phyloP scores from a whole-genome alignment of 2,329 filamentous ascomycete species.

The Lachnellula hyalina region DNA sequence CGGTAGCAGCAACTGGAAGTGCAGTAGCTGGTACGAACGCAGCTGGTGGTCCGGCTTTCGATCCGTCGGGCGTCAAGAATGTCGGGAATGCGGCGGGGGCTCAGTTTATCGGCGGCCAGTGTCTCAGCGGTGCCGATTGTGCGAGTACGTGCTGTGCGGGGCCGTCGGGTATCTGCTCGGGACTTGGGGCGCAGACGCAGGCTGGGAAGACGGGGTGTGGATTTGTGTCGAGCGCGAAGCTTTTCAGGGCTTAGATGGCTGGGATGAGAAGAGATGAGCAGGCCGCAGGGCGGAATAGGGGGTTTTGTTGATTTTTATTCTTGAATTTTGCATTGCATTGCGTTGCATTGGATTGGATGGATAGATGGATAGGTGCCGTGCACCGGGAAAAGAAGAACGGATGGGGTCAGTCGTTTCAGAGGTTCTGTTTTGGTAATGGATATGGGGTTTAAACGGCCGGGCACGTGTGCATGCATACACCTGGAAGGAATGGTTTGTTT shows the following conservation, averaged over 20 bases:
- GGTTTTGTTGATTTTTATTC: no score
- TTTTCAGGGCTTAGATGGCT: background rate
- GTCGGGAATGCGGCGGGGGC: constrained; percentile 17
- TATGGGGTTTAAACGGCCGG: no score
- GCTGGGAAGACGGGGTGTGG: constrained; percentile 31
- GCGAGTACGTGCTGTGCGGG: constrained; percentile 19
- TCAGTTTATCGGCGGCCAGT: constrained; percentile 24
- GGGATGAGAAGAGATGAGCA: no score
- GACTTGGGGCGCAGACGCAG: constrained; percentile 29
- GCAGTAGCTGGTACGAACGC: background rate
- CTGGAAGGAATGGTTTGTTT: no score
- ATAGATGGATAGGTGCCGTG: no score
- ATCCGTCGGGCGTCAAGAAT: constrained; percentile 21
- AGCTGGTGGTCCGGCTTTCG: constrained; percentile 6
- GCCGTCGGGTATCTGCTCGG: constrained; percentile 31
- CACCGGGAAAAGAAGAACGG: no score
- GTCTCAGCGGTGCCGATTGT: constrained; percentile 19
- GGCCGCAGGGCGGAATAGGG: no score
- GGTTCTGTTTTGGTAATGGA: no score
- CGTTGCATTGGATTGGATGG: no score
- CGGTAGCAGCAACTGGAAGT: background rate
- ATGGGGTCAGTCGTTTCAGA: no score
- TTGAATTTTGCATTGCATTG: no score
- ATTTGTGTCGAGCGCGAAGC: background rate
- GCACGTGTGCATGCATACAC: no score